Evolutionary conservation across 176 grass and related monocot species (phyloP), one percentile per base, ranked within the genome.

Genomic region (Bromus sterilis): DNA sequence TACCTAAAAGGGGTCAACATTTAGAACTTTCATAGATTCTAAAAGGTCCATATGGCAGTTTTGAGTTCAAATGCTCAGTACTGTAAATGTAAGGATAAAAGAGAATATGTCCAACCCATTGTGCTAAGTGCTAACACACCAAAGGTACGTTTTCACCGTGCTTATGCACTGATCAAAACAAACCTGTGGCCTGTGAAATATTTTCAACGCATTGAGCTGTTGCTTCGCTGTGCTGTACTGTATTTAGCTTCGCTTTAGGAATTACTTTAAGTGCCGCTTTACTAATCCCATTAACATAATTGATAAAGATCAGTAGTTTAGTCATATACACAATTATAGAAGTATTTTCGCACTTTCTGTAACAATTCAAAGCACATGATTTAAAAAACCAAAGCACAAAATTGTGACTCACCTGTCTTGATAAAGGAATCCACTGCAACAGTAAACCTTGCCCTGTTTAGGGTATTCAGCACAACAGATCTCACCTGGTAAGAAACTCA

Each of bases 401-500:
- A 25, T 46, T 68, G 44, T 81, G 51, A 49, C 82, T 4, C 91
- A 96, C 97, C 97, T 72, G 93, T 99, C 73, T 91, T 96, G 88
- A 99, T 96, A 71, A 99, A 99, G 24, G 97, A 99, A 89, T 99
- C 89, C 74, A 99, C 97, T 40, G 97, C 93, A 44, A 99, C 97
- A 1, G 93, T 96, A 76, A 99, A 99, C 49, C 97, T 93, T 73
- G 89, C 97, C 39, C 91, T 96, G 66, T 99, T 99, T 85, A 99
- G 56, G 56, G 97, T 99, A 84, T 99, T 99, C 61, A 99, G 84
- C 77, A 99, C 97, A 59, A 99, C 89, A 57, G 93, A 95, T 86
- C 94, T 99, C 43, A 99, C 97, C 97, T 99, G 78, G 58, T 76
- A 82, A 93, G 43, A 63, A 48, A 60, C 68, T 81, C 53, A 82